Evolutionary conservation across 176 grass and related monocot species (phyloP).

Genomic region (Phoenix dactylifera): DNA sequence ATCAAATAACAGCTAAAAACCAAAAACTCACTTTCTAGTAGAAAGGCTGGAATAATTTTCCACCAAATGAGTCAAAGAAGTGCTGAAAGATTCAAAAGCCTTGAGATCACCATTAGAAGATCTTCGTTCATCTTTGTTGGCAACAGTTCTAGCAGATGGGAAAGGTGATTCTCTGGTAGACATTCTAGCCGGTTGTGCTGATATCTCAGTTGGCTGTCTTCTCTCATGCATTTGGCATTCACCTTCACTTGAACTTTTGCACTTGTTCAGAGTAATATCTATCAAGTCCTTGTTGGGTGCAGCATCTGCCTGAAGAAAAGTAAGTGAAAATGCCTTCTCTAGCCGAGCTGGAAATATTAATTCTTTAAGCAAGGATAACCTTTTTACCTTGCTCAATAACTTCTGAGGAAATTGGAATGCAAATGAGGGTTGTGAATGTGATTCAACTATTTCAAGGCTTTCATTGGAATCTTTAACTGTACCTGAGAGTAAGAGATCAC

Average conservation of each 20-base stretch:
- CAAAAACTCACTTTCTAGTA: slow-evolving; percentile 47
- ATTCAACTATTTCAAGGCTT: slow-evolving; percentile 28
- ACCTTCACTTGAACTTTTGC: slow-evolving; percentile 22
- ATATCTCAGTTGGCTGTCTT: slow-evolving; percentile 22
- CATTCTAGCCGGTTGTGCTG: slow-evolving; percentile 14
- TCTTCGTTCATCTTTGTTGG: slow-evolving; percentile 31
- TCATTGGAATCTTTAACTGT: slow-evolving; percentile 18
- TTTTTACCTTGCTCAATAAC: slow-evolving; percentile 33
- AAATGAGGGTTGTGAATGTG: slow-evolving; percentile 39
- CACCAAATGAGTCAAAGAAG: not conserved
- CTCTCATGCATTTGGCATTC: slow-evolving; percentile 27
- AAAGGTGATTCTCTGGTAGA: slow-evolving; percentile 33
- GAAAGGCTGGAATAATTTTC: slow-evolving; percentile 23
- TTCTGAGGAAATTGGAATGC: slow-evolving; percentile 11
- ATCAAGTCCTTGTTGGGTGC: slow-evolving; percentile 30
- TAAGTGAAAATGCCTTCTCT: slow-evolving; percentile 33
- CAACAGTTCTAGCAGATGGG: slow-evolving; percentile 22
- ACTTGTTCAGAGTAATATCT: slow-evolving; percentile 6
- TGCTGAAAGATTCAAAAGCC: slow-evolving; percentile 6
- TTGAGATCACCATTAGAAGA: slow-evolving; percentile 18
- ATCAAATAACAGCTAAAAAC: not conserved
- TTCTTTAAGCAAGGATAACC: slow-evolving; percentile 10
- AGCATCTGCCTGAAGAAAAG: slow-evolving; percentile 53
- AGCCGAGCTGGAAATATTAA: slow-evolving; percentile 17
- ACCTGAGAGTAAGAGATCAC: slow-evolving; percentile 16